Evolutionary conservation across 2,329 filamentous ascomycete genomes (phyloP).

Genomic region (Neonectria magnoliae): DNA sequence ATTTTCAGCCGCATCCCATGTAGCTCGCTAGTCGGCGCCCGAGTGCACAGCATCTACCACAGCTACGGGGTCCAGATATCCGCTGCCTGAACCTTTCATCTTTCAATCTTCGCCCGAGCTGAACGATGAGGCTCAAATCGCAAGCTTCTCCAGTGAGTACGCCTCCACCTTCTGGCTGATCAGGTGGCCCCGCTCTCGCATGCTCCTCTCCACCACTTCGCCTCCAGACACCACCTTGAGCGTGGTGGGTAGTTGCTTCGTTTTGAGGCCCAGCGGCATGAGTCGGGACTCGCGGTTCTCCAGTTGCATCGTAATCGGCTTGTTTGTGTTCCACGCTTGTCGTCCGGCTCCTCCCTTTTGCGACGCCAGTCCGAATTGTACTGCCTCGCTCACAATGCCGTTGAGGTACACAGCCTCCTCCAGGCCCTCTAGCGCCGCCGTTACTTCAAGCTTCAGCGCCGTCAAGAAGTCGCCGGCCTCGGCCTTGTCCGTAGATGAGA

Average conservation of each 20-base stretch:
- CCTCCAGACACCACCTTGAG: constrained; percentile 74
- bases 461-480: constrained; percentile 72
- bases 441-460: constrained; percentile 74
- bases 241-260: constrained; percentile 58
- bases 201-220: constrained; percentile 74
- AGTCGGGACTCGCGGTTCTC: constrained; percentile 59
- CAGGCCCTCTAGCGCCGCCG: constrained; percentile 75
- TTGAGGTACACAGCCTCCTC: constrained; percentile 74
- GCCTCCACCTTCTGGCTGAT: constrained; percentile 82
- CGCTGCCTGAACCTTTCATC: constrained; percentile 1
- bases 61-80: not conserved
- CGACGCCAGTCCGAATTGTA: constrained; percentile 65
- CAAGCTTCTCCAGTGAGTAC: constrained; percentile 84
- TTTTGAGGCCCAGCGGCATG: constrained; percentile 79
- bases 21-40: not conserved
- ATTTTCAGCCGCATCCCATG: constrained; percentile 26
- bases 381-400: constrained; percentile 71
- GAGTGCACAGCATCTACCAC: constrained; percentile 9
- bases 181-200: constrained; percentile 79
- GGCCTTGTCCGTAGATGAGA: constrained; percentile 60
- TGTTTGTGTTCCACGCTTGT: constrained; percentile 48
- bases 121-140: constrained; percentile 60
- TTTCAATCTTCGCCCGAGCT: constrained; percentile 14
- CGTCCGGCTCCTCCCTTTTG: constrained; percentile 46
- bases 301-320: constrained; percentile 54